Evolutionary conservation across 2,329 filamentous ascomycete genomes (phyloP).

Genomic region (Ceratocystis smalleyi): DNA sequence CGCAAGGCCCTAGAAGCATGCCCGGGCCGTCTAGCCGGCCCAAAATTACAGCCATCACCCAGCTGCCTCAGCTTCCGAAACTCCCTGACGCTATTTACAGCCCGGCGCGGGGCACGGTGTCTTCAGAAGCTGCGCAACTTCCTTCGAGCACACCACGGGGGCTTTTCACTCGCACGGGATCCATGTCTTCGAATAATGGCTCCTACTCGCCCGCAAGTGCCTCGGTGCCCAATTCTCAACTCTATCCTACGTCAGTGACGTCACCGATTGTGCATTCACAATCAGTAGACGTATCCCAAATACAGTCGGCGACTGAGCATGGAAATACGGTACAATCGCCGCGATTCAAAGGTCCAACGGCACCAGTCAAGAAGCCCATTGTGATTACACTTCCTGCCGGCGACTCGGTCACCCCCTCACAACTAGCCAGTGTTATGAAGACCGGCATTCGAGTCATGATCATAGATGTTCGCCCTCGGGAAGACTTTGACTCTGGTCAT

Average conservation of each 20-base stretch:
- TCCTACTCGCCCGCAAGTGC: background rate
- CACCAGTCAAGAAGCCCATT: background rate
- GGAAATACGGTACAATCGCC: background rate
- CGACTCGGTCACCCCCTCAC: conserved; percentile 48
- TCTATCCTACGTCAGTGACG: background rate
- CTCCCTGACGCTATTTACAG: conserved; percentile 63
- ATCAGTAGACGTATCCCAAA: background rate
- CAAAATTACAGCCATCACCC: conserved; percentile 34
- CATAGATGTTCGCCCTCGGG: conserved; percentile 69
- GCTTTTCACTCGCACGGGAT: conserved; percentile 45
- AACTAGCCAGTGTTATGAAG: conserved; percentile 55
- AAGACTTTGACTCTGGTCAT: conserved; percentile 75
- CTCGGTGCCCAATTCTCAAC: background rate
- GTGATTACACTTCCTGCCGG: conserved; percentile 36
- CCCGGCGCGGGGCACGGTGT: conserved; percentile 56
- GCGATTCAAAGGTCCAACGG: background rate
- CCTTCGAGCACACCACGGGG: conserved; percentile 50
- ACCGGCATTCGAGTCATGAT: conserved; percentile 49
- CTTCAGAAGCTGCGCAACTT: conserved; percentile 47
- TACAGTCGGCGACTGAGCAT: background rate
- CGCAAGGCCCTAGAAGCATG: conserved; percentile 40
- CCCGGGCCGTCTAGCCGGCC: conserved; percentile 28
- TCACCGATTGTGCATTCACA: background rate
- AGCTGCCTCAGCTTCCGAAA: conserved; percentile 48
- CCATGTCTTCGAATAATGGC: conserved; percentile 21